A percentile compares a stretch with the other conserved stretches of the same genome.
These are phyloP conservation scores for Coniosporium apollinis DNA, from an alignment of 495 filamentous ascomycete species.

Conservation along the genomic window DNA sequence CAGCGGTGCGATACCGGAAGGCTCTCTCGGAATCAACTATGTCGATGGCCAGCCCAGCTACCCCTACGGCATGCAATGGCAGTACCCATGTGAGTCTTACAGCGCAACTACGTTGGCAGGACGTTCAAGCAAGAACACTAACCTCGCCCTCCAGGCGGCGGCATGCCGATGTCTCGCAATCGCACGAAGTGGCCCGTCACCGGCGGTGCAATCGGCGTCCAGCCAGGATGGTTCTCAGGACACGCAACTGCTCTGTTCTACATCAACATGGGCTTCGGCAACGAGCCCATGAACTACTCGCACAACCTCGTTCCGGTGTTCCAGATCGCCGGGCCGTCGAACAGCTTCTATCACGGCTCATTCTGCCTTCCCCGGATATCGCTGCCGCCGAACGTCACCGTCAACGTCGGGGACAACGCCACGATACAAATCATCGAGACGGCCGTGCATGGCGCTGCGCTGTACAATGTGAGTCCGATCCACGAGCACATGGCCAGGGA, in stretches of 20 bases:
- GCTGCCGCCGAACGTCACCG: slow-evolving; percentile 54
- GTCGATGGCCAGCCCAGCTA: slow-evolving; percentile 32
- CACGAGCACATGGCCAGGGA: neutral
- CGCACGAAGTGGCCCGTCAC: slow-evolving; percentile 79
- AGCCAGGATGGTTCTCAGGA: slow-evolving; percentile 92
- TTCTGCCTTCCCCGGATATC: slow-evolving; percentile 85
- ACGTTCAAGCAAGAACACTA: slow-evolving; percentile 2
- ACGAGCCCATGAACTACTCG: slow-evolving; percentile 71
- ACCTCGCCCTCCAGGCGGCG: slow-evolving; percentile 48
- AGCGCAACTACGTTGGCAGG: neutral
- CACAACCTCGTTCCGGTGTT: slow-evolving; percentile 69
- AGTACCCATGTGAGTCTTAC: slow-evolving; percentile 74
- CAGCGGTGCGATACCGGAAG: slow-evolving; percentile 6
- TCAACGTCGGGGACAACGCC: slow-evolving; percentile 70
- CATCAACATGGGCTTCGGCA: slow-evolving; percentile 85
- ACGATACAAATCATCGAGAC: slow-evolving; percentile 89
- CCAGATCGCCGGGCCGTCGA: slow-evolving; percentile 68
- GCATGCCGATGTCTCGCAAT: slow-evolving; percentile 61
- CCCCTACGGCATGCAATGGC: slow-evolving; percentile 95
- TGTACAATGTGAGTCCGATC: slow-evolving; percentile 64
- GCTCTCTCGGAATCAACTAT: slow-evolving; percentile 25
- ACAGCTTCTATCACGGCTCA: slow-evolving; percentile 65
- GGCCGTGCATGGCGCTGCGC: slow-evolving; percentile 72
- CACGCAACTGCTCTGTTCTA: slow-evolving; percentile 77
- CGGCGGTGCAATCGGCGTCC: slow-evolving; percentile 73